Evolutionary conservation across 2,329 filamentous ascomycete species (phyloP).

Genomic region (Calonectria crousiana): DNA sequence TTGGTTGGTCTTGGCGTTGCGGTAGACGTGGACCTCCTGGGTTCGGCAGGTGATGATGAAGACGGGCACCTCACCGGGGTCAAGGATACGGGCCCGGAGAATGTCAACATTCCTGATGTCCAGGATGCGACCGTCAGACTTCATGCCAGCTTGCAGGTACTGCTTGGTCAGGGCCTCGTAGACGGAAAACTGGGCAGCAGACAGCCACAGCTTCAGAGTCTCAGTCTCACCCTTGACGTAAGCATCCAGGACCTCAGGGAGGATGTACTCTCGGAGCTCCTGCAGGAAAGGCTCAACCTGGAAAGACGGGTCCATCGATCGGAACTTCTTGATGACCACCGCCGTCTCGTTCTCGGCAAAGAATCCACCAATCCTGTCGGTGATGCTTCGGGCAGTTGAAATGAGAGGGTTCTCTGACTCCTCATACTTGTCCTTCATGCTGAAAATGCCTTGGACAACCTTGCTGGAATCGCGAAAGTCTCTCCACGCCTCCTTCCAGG

Average conservation of each 20-base stretch:
- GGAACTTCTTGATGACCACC: slow-evolving; percentile 97
- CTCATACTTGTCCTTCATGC: slow-evolving; percentile 87
- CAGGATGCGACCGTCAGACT: slow-evolving; percentile 93
- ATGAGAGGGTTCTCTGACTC: slow-evolving; percentile 98
- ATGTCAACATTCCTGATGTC: slow-evolving; percentile 97
- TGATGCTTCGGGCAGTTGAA: slow-evolving; percentile 91
- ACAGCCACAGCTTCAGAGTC: slow-evolving; percentile 94
- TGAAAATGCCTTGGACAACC: slow-evolving; percentile 89
- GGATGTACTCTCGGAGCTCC: slow-evolving; percentile 96
- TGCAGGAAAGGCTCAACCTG: slow-evolving; percentile 94
- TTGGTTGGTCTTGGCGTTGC: slow-evolving; percentile 88
- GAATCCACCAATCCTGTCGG: slow-evolving; percentile 92
- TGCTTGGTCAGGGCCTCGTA: slow-evolving; percentile 98
- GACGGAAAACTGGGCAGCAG: slow-evolving; percentile 94
- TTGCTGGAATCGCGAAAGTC: slow-evolving; percentile 93
- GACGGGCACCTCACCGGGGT: slow-evolving; percentile 89
- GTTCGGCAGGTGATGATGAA: slow-evolving; percentile 98
- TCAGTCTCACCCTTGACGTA: slow-evolving; percentile 97
- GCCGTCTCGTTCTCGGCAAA: slow-evolving; percentile 99
- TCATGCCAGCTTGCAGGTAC: slow-evolving; percentile 92
- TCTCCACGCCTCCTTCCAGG: slow-evolving; percentile 98
- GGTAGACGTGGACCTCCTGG: slow-evolving; percentile 97
- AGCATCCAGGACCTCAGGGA: slow-evolving; percentile 96
- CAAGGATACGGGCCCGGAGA: slow-evolving; percentile 81
- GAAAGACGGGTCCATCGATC: slow-evolving; percentile 94